Evolutionary conservation across 495 filamentous ascomycete species (phyloP), one percentile per base, ranked within the genome.

Genomic region (Penicillium desertorum): DNA sequence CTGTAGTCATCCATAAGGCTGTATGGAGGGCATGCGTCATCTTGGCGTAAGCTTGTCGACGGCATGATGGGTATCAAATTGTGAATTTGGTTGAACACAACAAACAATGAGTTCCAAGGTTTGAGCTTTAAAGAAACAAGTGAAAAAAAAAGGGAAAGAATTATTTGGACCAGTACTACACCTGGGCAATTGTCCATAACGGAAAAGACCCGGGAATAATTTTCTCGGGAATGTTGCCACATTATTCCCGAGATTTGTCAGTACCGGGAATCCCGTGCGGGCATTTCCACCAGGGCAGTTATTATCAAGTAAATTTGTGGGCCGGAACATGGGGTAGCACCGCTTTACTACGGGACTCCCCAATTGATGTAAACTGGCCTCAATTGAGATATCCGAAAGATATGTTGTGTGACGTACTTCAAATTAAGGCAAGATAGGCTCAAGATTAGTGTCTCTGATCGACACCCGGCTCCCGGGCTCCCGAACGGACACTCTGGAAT

Each of bases 1-100:
- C 74, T 76, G 61, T 78, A 78, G 56, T 78, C 75, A 57, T 78
- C 75, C 50, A 70, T 67, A 46, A 77, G 74, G 64, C 73, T 75
- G 61, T 76, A 77, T 47, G 70, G 69, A 53, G 57, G 59, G 32
- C 66, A 67, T 58, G 55, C 32, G 46, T 67, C 68, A 45, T 70
- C 66, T 63, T 67, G 66, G 58, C 66, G 67, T 23, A 69, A 45
- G 48, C 60, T 67, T 34, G 66, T 65, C 50, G 66, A 59, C 4
- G 66, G 66, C 66, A 69, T 69, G 5, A 14, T 61, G 27, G 46
- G 52, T 36, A 46, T 45, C 12, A 20, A 20, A 12, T 37, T 30
- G 17, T 27, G 1, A 17, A 36, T 32, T 29, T 51, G 48, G 16
- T 20, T 48, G 37, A 45, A 23, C 27, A 53, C 14, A 17, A 53